These are phyloP conservation scores for Mortierella alpina DNA, from an alignment of 192 early-diverging fungal genomes.

Conservation along the genomic window DNA sequence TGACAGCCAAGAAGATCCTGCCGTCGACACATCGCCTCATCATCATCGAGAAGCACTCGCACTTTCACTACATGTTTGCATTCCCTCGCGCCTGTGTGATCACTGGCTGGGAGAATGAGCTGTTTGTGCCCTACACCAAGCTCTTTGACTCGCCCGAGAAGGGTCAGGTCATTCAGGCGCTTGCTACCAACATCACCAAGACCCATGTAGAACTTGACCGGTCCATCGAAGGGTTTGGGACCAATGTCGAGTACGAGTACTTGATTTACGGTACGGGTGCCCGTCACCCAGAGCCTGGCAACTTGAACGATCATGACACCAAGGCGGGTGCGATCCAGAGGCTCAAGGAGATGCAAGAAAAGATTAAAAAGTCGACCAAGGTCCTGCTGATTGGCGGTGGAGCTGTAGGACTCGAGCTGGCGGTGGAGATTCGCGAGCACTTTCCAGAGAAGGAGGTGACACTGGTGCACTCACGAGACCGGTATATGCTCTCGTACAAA, in stretches of 20 bases:
- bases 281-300: slow-evolving; percentile 62
- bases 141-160: slow-evolving; percentile 51
- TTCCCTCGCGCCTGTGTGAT: slow-evolving; percentile 70
- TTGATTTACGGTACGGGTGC: slow-evolving; percentile 66
- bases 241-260: slow-evolving; percentile 61
- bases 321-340: slow-evolving; percentile 56
- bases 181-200: slow-evolving; percentile 57
- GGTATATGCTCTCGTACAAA: slow-evolving; percentile 70
- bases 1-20: slow-evolving; percentile 44
- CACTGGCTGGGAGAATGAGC: slow-evolving; percentile 65
- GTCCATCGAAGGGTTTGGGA: slow-evolving; percentile 60
- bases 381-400: slow-evolving; percentile 81
- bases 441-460: slow-evolving; percentile 72
- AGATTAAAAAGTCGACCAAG: slow-evolving; percentile 66
- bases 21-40: slow-evolving; percentile 63
- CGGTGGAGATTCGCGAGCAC: slow-evolving; percentile 76
- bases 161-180: slow-evolving; percentile 62
- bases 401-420: slow-evolving; percentile 81
- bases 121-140: slow-evolving; percentile 68
- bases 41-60: slow-evolving; percentile 67
- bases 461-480: slow-evolving; percentile 69
- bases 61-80: slow-evolving; percentile 72
- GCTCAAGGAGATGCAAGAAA: slow-evolving; percentile 60
- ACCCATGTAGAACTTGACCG: slow-evolving; percentile 65
- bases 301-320: slow-evolving; percentile 53